Percentiles rank a stretch among this genome's conserved stretches.
Conservation (phyloP, 371 early-diverging fungal genomes). For the Dentiscutata heterogama region DNA sequence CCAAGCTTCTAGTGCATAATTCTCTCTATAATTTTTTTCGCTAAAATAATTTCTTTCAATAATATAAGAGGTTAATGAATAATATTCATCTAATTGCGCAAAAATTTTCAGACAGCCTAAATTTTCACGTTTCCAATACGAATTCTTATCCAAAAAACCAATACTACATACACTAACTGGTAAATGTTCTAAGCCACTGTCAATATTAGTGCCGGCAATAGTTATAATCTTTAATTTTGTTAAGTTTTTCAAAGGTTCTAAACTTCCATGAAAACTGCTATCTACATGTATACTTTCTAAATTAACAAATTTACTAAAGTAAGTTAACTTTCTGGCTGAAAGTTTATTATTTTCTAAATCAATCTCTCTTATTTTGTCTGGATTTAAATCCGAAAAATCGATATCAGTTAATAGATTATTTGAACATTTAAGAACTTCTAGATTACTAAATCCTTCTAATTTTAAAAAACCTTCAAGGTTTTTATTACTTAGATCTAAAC, state of each 20-base stretch:
- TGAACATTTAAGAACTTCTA: constrained; percentile 19
- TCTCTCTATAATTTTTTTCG: too few relatives aligned
- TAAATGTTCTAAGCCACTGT: constrained; percentile 12
- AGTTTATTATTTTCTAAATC: constrained; percentile 17
- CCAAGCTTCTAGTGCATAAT: too few relatives aligned
- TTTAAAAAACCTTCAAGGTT: neutral
- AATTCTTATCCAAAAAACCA: too few relatives aligned
- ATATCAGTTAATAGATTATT: constrained; percentile 19
- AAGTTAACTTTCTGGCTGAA: neutral
- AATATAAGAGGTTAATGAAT: too few relatives aligned
- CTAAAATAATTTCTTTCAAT: too few relatives aligned
- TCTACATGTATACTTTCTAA: neutral
- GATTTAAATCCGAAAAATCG: neutral
- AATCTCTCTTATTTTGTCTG: neutral
- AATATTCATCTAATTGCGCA: too few relatives aligned
- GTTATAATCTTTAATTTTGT: neutral
- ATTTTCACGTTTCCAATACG: too few relatives aligned
- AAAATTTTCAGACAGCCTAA: too few relatives aligned
- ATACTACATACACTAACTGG: neutral
- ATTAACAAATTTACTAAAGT: constrained; percentile 19
- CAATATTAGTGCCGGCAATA: constrained; percentile 21
- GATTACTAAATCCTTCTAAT: neutral
- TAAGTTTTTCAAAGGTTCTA: constrained; percentile 9
- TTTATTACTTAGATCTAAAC: too few relatives aligned
- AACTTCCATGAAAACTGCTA: constrained; percentile 19